Conservation (phyloP, 495 filamentous ascomycete genomes). For the Aeminium ludgeri region DNA sequence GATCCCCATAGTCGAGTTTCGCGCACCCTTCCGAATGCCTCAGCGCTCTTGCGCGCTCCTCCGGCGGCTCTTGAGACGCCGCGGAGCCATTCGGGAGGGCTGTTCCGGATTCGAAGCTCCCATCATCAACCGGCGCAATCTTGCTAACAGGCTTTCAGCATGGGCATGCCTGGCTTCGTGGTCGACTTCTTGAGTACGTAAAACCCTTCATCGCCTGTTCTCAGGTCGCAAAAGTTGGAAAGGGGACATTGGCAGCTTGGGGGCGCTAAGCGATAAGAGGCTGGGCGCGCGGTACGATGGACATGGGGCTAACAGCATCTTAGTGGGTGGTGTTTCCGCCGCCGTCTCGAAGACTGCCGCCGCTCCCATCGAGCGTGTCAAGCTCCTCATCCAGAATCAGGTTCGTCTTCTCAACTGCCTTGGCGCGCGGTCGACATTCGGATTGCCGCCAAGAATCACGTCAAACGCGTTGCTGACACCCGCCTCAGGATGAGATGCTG, state of each 20-base stretch:
- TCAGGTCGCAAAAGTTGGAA: background rate
- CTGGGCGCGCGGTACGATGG: too few relatives aligned
- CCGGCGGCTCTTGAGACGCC: too few relatives aligned
- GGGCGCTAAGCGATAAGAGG: too few relatives aligned
- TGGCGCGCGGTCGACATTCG: background rate
- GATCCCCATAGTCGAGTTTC: too few relatives aligned
- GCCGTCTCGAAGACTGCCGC: constrained; percentile 99
- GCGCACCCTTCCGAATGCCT: too few relatives aligned
- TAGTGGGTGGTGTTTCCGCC: constrained; percentile 99
- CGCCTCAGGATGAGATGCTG: constrained; percentile 91
- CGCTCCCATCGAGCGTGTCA: constrained; percentile 99
- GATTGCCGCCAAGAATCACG: background rate
- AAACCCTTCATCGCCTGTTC: constrained; percentile 1
- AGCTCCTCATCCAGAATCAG: constrained; percentile 99
- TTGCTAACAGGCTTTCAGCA: constrained; percentile 29
- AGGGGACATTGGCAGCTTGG: too few relatives aligned
- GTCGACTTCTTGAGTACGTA: constrained; percentile 97
- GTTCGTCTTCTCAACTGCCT: constrained; percentile 36
- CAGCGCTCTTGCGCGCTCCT: too few relatives aligned
- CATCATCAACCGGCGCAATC: too few relatives aligned
- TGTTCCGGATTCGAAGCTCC: too few relatives aligned
- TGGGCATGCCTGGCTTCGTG: constrained; percentile 83
- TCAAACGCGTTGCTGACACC: background rate
- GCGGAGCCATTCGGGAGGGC: too few relatives aligned
- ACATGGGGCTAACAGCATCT: constrained; percentile 13